Base-by-base conservation (phyloP, 352 stramenopile species). In the Phytophthora citrophthora region DNA sequence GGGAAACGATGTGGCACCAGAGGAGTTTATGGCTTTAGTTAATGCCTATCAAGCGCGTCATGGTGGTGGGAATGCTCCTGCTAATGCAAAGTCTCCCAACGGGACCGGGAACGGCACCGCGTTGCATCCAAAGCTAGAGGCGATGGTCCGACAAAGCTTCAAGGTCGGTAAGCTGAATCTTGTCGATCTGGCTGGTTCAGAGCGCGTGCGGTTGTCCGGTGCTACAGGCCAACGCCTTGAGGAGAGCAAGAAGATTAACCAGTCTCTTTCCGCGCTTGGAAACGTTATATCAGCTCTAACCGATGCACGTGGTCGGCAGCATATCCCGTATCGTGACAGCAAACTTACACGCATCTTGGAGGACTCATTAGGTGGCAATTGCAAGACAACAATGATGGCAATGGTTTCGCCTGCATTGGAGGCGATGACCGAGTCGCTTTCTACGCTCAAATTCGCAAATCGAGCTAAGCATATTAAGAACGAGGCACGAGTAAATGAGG, bases 361-460 rank as follows among this genome's bases (percentile, higher is more conserved):
- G 54, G 86, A 96, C 57, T 92, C 83, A 12, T 64, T 97, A 0
- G 90, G 90, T 20, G 90, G 91, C 5, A 98, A 98, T 61, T 98
- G 94, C 78, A 98, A 97, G 70, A 98, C 94, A 10, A 97, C 91
- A 16, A 98, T 98, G 95, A 98, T 98, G 86, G 94, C 92, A 4
- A 98, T 98, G 91, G 94, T 98, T 61, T 97, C 85, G 4, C 94
- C 95, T n/a, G 91, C 83, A 1, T 67, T 93, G 1, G 86, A 95
- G 23, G 85, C 88, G 4, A 97, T 97, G 70, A 90, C 89, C 15
- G 93, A 98, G 69, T 97, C 90, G 40, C 54, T 98, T 0, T 96
- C 86, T 4, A 98, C 93, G n/a, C 81, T 98, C 24, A 98, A 98
- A 69, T 98, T 98, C 61, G 93, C 93, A 8, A 97, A 96, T 41